Evolutionary conservation across 148 eudicot genomes (phyloP).

Genomic region (Linanthus parryae): DNA sequence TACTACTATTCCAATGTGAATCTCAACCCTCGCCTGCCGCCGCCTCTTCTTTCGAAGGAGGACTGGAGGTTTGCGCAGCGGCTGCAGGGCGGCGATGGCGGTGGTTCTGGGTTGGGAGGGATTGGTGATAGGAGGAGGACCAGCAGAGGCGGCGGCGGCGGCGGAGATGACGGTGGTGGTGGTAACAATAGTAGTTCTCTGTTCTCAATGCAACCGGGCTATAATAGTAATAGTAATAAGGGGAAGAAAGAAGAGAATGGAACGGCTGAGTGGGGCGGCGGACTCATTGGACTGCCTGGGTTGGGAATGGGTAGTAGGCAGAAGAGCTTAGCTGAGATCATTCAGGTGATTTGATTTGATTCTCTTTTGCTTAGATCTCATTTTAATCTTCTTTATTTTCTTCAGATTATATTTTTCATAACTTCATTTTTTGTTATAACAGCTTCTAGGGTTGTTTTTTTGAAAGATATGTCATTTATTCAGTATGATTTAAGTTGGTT

Average conservation of each 20-base stretch:
- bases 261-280: constrained; percentile 55
- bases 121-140: constrained; percentile 56
- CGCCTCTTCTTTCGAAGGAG: constrained; percentile 57
- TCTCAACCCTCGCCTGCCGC: constrained; percentile 58
- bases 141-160: constrained; percentile 10
- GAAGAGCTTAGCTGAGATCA: constrained; percentile 69
- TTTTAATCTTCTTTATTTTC: background rate
- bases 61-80: constrained; percentile 61
- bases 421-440: too few relatives aligned
- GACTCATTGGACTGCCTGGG: constrained; percentile 69
- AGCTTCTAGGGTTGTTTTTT: too few relatives aligned
- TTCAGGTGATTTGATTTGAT: constrained; percentile 75
- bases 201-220: constrained; percentile 23
- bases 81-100: constrained; percentile 20
- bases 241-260: constrained; percentile 23
- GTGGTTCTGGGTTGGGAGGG: constrained; percentile 36
- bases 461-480: too few relatives aligned
- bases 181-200: constrained; percentile 13
- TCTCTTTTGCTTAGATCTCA: too few relatives aligned
- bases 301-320: constrained; percentile 65
- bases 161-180: constrained; percentile 8
- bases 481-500: too few relatives aligned
- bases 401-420: too few relatives aligned
- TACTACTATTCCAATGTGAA: constrained; percentile 56
- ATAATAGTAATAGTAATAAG: constrained; percentile 6